phyloP scores from a whole-genome alignment of 2,329 filamentous ascomycete genomes.

The Ustulina deusta region DNA sequence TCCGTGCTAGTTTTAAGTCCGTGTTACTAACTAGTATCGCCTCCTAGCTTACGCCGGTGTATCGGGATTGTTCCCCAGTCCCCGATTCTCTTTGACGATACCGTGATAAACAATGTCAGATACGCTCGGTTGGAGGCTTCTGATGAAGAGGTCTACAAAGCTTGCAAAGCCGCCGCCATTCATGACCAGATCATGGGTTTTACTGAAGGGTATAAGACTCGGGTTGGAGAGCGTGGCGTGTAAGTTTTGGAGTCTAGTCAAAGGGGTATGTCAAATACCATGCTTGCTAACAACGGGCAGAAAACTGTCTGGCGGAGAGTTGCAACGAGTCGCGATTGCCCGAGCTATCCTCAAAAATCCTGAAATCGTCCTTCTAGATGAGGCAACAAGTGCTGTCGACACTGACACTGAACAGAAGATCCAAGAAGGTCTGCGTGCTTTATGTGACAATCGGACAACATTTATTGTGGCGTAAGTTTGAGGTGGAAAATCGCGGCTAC shows the following conservation, averaged over 20 bases:
- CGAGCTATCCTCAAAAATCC: conserved; percentile 80
- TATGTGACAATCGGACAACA: conserved; percentile 72
- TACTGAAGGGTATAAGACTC: conserved; percentile 64
- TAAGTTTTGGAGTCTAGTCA: conserved; percentile 47
- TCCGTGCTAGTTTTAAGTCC: neutral
- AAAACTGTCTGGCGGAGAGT: conserved; percentile 74
- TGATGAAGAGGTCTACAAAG: conserved; percentile 62
- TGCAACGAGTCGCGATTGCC: conserved; percentile 75
- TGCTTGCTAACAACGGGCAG: conserved; percentile 48
- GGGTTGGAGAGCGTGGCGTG: conserved; percentile 65
- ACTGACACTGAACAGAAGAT: conserved; percentile 76
- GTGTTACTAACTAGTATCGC: conserved; percentile 22
- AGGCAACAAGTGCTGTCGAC: conserved; percentile 82
- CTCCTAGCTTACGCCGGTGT: conserved; percentile 53
- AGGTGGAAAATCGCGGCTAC: neutral
- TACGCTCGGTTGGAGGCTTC: conserved; percentile 64
- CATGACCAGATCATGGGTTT: conserved; percentile 67
- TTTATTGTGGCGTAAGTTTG: conserved; percentile 71
- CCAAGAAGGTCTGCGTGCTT: conserved; percentile 68
- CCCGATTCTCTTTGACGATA: conserved; percentile 64
- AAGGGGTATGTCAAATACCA: neutral
- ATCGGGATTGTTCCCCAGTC: conserved; percentile 61
- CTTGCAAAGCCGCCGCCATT: conserved; percentile 66
- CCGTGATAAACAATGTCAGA: conserved; percentile 66
- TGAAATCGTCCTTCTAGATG: conserved; percentile 81